These are phyloP conservation scores for Chlorella sorokiniana DNA, from an alignment of 139 green algal genomes.

Conservation along the genomic window DNA sequence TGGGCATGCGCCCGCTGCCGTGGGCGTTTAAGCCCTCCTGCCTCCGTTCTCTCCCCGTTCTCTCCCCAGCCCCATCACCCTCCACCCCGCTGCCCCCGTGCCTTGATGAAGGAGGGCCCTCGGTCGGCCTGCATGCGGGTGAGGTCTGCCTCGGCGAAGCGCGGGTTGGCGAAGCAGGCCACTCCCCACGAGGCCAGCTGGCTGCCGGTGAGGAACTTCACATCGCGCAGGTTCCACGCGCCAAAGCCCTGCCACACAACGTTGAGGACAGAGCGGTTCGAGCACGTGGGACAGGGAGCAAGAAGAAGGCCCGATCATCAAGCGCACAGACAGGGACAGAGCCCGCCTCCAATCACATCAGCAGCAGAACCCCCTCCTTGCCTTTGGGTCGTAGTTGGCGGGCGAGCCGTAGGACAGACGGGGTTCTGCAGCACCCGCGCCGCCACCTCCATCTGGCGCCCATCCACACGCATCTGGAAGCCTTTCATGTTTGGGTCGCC, in stretches of 20 bases:
- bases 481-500: conserved; percentile 32
- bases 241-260: conserved; percentile 4
- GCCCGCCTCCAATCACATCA: not conserved
- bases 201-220: conserved; percentile 38
- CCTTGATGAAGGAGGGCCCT: conserved; percentile 34
- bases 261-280: not conserved
- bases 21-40: too few relatives aligned
- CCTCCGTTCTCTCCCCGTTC: not conserved
- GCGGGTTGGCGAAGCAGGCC: conserved; percentile 46
- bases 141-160: conserved; percentile 25
- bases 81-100: not conserved
- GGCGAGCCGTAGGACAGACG: conserved; percentile 53
- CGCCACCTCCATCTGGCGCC: conserved; percentile 37
- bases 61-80: not conserved
- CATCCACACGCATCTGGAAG: conserved; percentile 43
- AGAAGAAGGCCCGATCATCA: not conserved
- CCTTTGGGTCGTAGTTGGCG: conserved; percentile 30
- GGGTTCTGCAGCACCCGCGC: conserved; percentile 56
- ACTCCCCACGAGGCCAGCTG: conserved; percentile 55
- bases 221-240: conserved; percentile 40
- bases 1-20: too few relatives aligned
- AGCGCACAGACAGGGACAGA: not conserved
- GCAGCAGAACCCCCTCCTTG: not conserved
- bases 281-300: too few relatives aligned
- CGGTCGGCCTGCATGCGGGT: not conserved